phyloP scores from a whole-genome alignment of 495 filamentous ascomycete genomes.

The Podospora tetraspora region DNA sequence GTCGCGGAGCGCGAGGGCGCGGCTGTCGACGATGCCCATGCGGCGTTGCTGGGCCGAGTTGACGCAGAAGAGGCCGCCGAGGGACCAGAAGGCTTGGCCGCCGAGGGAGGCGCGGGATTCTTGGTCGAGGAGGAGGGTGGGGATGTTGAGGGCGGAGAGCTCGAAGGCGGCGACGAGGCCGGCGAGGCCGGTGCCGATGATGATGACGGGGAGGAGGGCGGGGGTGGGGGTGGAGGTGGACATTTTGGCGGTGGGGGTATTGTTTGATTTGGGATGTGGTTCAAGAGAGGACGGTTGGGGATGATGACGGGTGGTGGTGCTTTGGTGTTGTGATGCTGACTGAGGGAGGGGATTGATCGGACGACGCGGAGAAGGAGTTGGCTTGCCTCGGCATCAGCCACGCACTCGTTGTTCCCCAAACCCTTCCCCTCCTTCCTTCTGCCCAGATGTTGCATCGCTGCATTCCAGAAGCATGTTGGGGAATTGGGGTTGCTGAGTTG shows the following conservation, averaged over 20 bases:
- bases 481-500: background rate
- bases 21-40: constrained; percentile 46
- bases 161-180: constrained; percentile 50
- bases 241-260: background rate
- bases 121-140: constrained; percentile 43
- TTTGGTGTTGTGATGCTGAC: constrained; percentile 1
- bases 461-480: background rate
- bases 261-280: too few species aligned
- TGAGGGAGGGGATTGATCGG: background rate
- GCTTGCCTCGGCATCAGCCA: background rate
- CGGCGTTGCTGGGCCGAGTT: constrained; percentile 45
- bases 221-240: background rate
- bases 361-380: background rate
- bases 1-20: constrained; percentile 45
- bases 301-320: background rate
- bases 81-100: constrained; percentile 52
- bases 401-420: background rate
- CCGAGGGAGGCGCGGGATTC: constrained; percentile 44
- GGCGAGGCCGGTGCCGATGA: constrained; percentile 47
- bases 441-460: background rate
- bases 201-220: constrained; percentile 35
- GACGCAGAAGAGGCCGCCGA: constrained; percentile 50
- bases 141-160: constrained; percentile 39
- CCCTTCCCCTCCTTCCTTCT: background rate
- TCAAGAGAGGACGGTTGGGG: background rate